Conservation (phyloP, 345 rosid genomes). For the Brassica carinata region DNA sequence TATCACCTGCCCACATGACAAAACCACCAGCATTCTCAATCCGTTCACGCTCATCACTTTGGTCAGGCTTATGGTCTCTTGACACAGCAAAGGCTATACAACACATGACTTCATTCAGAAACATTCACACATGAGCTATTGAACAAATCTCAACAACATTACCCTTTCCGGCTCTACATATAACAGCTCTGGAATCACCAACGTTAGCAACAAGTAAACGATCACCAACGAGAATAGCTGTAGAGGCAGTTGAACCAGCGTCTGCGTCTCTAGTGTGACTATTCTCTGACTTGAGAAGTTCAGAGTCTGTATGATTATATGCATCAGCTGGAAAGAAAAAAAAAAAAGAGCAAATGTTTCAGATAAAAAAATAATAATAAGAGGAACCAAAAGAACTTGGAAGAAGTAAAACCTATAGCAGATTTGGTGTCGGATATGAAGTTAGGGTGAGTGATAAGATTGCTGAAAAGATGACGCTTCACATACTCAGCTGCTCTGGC, state of each 20-base stretch:
- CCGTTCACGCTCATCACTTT: conserved; percentile 93
- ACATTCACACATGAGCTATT: not conserved
- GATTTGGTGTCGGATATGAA: conserved; percentile 93
- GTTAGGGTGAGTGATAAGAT: conserved; percentile 90
- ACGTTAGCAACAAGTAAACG: conserved; percentile 96
- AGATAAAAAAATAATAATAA: not conserved
- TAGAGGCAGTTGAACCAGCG: conserved; percentile 99
- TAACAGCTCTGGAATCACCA: conserved; percentile 98
- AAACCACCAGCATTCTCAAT: conserved; percentile 99
- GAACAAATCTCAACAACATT: not conserved
- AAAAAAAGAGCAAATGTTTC: not conserved
- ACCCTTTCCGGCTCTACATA: conserved; percentile 93
- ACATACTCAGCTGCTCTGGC: conserved; percentile 97
- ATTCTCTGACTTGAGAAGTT: conserved; percentile 87
- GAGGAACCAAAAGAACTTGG: not conserved
- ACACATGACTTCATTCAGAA: not conserved
- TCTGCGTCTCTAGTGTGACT: conserved; percentile 79
- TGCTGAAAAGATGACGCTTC: conserved; percentile 88
- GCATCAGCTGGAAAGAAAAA: conserved; percentile 70
- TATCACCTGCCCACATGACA: conserved; percentile 98
- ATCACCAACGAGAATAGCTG: conserved; percentile 90
- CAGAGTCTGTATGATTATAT: conserved; percentile 85
- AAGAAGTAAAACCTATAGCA: conserved; percentile 67
- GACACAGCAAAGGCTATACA: conserved; percentile 88
- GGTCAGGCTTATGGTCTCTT: conserved; percentile 98